These are phyloP conservation scores for Starmera pachycereana DNA, from an alignment of 805 yeast species.

Conservation along the genomic window DNA sequence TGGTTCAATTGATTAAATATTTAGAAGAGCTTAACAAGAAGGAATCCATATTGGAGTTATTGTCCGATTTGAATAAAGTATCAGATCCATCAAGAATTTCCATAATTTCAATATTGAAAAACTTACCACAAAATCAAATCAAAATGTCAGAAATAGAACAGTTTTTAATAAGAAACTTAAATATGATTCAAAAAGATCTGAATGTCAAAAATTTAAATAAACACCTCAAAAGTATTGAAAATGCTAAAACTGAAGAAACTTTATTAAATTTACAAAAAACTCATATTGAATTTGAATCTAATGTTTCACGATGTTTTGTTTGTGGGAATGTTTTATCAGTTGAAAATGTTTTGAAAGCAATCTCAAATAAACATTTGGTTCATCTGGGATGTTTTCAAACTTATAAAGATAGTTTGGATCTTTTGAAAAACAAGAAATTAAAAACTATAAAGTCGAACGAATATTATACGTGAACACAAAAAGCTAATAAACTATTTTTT, in stretches of 20 bases:
- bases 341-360: constrained; percentile 39
- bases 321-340: constrained; percentile 47
- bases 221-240: constrained; percentile 27
- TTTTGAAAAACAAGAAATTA: constrained; percentile 3
- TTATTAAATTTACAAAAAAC: background rate
- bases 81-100: constrained; percentile 41
- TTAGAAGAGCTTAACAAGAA: constrained; percentile 24
- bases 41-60: constrained; percentile 27
- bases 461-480: constrained; percentile 1
- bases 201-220: constrained; percentile 16
- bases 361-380: constrained; percentile 19
- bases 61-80: constrained; percentile 10
- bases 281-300: constrained; percentile 1
- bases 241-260: constrained; percentile 18
- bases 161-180: constrained; percentile 10
- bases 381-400: constrained; percentile 15
- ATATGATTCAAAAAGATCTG: constrained; percentile 5
- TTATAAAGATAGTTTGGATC: background rate
- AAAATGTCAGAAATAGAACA: constrained; percentile 12
- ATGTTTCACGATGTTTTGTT: constrained; percentile 33
- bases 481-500: no score
- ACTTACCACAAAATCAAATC: constrained; percentile 6
- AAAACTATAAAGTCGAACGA: constrained; percentile 9
- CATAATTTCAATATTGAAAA: constrained; percentile 12
- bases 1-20: constrained; percentile 29